Evolutionary conservation across 2,329 filamentous ascomycete species (phyloP).

Genomic region (Epichloe elymi): DNA sequence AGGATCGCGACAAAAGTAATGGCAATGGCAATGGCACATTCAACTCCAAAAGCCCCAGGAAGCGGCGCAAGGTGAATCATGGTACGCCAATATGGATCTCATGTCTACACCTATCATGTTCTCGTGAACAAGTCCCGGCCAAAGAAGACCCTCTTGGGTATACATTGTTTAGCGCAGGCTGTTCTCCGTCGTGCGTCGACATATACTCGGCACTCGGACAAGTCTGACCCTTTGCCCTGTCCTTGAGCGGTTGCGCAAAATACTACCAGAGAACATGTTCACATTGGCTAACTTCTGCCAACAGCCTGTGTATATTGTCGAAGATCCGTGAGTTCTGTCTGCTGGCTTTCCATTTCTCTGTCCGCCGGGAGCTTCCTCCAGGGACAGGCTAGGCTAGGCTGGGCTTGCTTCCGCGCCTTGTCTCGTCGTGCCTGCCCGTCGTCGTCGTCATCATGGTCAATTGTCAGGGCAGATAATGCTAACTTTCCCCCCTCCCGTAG

Average conservation of each 20-base stretch:
- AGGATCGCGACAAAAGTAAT: neutral
- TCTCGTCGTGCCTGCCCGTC: too few relatives aligned
- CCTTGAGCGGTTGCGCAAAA: neutral
- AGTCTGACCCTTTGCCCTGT: neutral
- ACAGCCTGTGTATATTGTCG: conserved; percentile 78
- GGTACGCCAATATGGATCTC: conserved; percentile 39
- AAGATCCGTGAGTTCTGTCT: conserved; percentile 65
- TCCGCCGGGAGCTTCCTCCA: neutral
- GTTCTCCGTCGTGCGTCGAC: neutral
- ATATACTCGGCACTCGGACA: neutral
- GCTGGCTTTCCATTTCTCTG: neutral
- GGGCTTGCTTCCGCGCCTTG: neutral
- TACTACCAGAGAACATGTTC: neutral
- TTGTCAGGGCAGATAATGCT: neutral
- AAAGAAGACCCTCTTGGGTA: neutral
- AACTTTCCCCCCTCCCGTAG: conserved; percentile 28
- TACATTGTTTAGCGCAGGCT: neutral
- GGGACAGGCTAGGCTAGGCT: neutral
- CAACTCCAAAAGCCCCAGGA: conserved; percentile 51
- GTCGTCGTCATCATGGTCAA: neutral
- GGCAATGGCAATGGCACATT: neutral
- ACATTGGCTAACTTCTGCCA: neutral
- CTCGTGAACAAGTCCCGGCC: neutral
- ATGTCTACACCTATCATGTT: too few relatives aligned
- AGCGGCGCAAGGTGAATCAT: conserved; percentile 81